Evolutionary conservation across 1,284 basidiomycete genomes (phyloP).

Genomic region (Puccinia novopanici): DNA sequence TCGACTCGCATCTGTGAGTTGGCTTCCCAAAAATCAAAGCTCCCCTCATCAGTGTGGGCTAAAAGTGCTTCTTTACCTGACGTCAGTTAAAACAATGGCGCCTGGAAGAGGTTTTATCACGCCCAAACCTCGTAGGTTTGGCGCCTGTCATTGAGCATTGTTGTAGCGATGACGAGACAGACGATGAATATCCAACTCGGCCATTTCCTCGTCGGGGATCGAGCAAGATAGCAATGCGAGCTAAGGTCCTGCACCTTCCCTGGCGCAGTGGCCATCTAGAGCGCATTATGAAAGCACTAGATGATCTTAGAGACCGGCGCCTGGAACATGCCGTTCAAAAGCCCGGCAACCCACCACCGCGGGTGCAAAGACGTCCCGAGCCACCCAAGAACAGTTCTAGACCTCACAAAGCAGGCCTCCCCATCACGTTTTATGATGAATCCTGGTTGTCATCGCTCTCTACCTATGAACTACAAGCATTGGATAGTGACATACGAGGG

Average conservation of each 20-base stretch:
- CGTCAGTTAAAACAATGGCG: background rate
- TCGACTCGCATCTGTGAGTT: background rate
- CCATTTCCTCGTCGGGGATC: background rate
- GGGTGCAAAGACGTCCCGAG: too few relatives aligned
- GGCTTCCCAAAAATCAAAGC: background rate
- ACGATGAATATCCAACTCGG: constrained; percentile 1
- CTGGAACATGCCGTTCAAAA: too few relatives aligned
- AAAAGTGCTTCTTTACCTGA: background rate
- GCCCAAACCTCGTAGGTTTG: background rate
- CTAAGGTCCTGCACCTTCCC: background rate
- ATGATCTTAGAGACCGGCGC: too few relatives aligned
- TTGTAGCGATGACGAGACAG: constrained; percentile 21
- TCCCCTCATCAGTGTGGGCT: background rate
- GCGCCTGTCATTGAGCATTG: background rate
- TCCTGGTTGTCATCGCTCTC: too few relatives aligned
- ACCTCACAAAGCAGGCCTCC: too few relatives aligned
- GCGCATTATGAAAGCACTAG: too few relatives aligned
- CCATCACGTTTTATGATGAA: too few relatives aligned
- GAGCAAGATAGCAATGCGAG: background rate
- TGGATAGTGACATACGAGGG: too few relatives aligned
- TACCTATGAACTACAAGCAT: too few relatives aligned
- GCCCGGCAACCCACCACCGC: too few relatives aligned
- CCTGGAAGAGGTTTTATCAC: background rate
- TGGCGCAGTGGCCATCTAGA: background rate
- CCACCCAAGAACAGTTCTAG: too few relatives aligned